These are phyloP conservation scores for Blastomyces percursus DNA, from an alignment of 2,329 filamentous ascomycete genomes.

Conservation along the genomic window DNA sequence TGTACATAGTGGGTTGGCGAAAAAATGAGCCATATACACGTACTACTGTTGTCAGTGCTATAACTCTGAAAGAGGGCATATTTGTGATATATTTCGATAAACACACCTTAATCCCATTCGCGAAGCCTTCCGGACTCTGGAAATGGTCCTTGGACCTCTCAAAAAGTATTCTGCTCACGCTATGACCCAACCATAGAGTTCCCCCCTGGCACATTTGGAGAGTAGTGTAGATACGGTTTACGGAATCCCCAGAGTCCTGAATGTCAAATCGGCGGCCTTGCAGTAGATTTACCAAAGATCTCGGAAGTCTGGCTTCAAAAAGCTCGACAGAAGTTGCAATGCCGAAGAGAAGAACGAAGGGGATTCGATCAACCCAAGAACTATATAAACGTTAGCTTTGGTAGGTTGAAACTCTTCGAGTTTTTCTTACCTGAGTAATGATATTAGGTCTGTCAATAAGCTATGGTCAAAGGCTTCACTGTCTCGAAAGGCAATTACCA, in stretches of 20 bases:
- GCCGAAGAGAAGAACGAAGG: slow-evolving; percentile 48
- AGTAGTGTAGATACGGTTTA: slow-evolving; percentile 32
- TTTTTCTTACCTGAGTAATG: slow-evolving; percentile 29
- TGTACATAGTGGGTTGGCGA: slow-evolving; percentile 47
- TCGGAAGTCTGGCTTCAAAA: slow-evolving; percentile 48
- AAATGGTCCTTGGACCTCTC: slow-evolving; percentile 50
- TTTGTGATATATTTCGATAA: background rate
- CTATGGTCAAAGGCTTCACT: slow-evolving; percentile 38
- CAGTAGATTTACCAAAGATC: slow-evolving; percentile 42
- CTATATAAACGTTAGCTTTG: slow-evolving; percentile 22
- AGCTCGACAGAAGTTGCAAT: slow-evolving; percentile 53
- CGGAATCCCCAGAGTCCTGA: slow-evolving; percentile 38
- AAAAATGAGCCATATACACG: slow-evolving; percentile 54
- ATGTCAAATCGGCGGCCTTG: slow-evolving; percentile 46
- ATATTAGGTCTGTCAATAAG: slow-evolving; percentile 37
- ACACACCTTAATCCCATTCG: slow-evolving; percentile 40
- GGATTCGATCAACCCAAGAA: slow-evolving; percentile 51
- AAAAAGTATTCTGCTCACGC: slow-evolving; percentile 41
- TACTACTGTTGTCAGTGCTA: slow-evolving; percentile 36
- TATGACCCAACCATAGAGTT: slow-evolving; percentile 43
- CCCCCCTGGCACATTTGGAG: slow-evolving; percentile 28
- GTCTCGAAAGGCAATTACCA: slow-evolving; percentile 36
- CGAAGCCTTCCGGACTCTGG: slow-evolving; percentile 47
- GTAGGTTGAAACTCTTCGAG: background rate
- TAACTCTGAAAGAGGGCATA: background rate